These are phyloP conservation scores for Erysimum cheiranthoides DNA, from an alignment of 345 rosid genomes.

Conservation along the genomic window DNA sequence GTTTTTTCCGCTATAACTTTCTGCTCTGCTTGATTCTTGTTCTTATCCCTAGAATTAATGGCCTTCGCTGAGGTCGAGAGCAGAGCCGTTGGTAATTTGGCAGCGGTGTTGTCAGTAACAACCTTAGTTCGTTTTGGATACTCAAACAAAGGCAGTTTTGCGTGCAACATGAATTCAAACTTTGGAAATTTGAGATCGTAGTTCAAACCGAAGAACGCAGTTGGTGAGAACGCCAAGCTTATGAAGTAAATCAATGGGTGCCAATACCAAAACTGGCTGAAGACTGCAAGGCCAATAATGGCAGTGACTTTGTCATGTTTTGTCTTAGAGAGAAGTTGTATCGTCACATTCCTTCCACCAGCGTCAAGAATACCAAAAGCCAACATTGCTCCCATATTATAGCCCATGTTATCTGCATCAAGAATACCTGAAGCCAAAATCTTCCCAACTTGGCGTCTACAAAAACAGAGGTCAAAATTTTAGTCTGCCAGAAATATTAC, in stretches of 20 bases:
- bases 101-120: constrained; percentile 76
- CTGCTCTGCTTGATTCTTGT: constrained; percentile 90
- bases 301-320: constrained; percentile 94
- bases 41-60: constrained; percentile 90
- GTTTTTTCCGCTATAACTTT: no score
- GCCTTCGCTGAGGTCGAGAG: constrained; percentile 89
- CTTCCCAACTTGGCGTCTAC: constrained; percentile 85
- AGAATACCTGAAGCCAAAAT: no score
- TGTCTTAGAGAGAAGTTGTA: constrained; percentile 86
- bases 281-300: constrained; percentile 92
- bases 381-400: constrained; percentile 94
- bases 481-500: constrained; percentile 1
- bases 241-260: constrained; percentile 88
- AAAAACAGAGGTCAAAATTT: neutral
- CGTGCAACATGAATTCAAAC: constrained; percentile 85
- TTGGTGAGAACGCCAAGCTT: constrained; percentile 87
- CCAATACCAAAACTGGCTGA: constrained; percentile 99
- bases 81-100: constrained; percentile 88
- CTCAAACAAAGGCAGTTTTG: constrained; percentile 87
- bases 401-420: no score
- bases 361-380: constrained; percentile 98
- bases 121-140: constrained; percentile 87
- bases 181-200: constrained; percentile 90
- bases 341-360: constrained; percentile 96
- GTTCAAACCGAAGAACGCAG: constrained; percentile 93